Base-by-base conservation (phyloP, 2,329 filamentous ascomycete species). In the Colletotrichum australisinense region DNA sequence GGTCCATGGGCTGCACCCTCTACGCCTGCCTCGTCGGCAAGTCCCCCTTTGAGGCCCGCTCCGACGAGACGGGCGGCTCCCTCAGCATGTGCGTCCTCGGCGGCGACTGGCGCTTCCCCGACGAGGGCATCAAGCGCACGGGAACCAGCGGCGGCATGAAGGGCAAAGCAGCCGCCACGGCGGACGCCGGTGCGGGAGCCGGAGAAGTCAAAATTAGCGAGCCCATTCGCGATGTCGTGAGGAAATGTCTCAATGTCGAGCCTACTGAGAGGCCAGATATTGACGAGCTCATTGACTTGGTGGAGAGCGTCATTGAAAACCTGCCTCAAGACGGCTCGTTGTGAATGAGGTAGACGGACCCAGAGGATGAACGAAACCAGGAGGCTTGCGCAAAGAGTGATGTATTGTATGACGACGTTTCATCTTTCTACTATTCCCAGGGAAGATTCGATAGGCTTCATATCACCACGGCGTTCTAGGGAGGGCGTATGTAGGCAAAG, bases 1-100 rank as follows among this genome's bases (percentile, higher is more conserved):
- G 97, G 97, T 97, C 94, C 19, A 86, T 99, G 26, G 97, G 97
- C 64, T 98, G 97, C 86, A 98, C 97, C n/a, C 88, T 99, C 57
- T 99, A 97, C 84, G 97, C 97, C 49, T 98, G 97, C 80, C 89
- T 99, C 11, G 95, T 98, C 32, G 97, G 97, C 76, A 98, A 99
- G 84, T 97, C 94, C 16, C 97, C 97, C 2, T 99, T 99, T 79
- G 97, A 99, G 86, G 94, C 95, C 81, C 93, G 97, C 74, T 96
- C 93, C 76, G 97, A 99, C 82, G 96, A 99, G 86, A 98, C 97
- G 0, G 97, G 97, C 76, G 97, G 97, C 57, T 97, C 93, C 76
- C 86, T 99, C 76, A 97, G 94, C 77, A 93, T 98, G 77, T 98
- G 96, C 81, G 94, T 98, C 22, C 86, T 98, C 19, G 94, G 95